Conservation (phyloP, 208 protist genomes). For the Acanthamoeba polyphaga region DNA sequence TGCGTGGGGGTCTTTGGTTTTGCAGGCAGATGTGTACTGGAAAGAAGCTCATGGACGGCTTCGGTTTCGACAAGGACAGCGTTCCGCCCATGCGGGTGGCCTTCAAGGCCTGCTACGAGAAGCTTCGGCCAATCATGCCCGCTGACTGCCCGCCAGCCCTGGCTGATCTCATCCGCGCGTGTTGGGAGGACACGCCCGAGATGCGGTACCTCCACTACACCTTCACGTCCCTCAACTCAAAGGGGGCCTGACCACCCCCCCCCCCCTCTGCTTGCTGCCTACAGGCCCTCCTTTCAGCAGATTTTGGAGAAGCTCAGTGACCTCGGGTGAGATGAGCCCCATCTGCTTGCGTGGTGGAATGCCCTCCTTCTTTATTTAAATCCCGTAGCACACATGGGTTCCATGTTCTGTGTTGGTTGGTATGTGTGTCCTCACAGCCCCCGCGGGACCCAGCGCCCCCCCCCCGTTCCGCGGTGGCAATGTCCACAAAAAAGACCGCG, state of each 20-base stretch:
- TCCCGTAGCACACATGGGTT: no score
- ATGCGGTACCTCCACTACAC: background rate
- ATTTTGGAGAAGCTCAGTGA: background rate
- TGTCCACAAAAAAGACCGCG: background rate
- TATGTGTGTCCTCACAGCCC: no score
- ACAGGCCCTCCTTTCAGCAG: no score
- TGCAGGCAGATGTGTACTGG: constrained; percentile 38
- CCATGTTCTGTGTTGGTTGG: no score
- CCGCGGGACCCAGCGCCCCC: no score
- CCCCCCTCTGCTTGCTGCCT: no score
- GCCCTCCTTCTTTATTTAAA: no score
- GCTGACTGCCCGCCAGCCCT: background rate
- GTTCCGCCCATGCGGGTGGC: background rate
- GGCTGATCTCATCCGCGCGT: background rate
- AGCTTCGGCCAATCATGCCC: background rate
- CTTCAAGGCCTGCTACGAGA: constrained; percentile 24
- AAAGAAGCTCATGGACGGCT: constrained; percentile 27
- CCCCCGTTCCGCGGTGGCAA: no score
- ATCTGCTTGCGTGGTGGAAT: no score
- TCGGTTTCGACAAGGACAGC: background rate
- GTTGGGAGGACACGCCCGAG: constrained; percentile 11
- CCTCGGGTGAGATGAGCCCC: background rate
- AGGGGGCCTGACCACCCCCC: no score
- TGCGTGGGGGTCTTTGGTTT: background rate
- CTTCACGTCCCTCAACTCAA: no score